phyloP scores from a whole-genome alignment of 176 grass and related monocot genomes.

The Cocos nucifera region DNA sequence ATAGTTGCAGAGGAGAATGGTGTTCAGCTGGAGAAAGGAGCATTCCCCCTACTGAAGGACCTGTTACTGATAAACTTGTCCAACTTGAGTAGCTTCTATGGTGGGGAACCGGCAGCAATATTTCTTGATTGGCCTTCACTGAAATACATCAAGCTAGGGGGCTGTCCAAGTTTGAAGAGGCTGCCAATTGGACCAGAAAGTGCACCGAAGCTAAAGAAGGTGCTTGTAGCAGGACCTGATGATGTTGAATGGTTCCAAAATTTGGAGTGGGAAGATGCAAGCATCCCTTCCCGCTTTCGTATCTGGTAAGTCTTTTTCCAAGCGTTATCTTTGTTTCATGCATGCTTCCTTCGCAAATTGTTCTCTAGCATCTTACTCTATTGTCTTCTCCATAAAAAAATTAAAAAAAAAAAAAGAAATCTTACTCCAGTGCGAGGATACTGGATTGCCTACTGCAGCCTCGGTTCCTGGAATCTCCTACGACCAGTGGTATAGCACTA shows the following conservation, averaged over 20 bases:
- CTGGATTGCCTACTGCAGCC: too few species aligned
- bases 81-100: slow-evolving; percentile 16
- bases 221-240: background rate
- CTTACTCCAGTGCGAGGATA: too few species aligned
- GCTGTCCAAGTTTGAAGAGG: background rate
- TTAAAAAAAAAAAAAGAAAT: too few species aligned
- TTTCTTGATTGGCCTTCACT: slow-evolving; percentile 15
- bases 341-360: too few species aligned
- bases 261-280: slow-evolving; percentile 1
- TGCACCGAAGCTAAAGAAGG: slow-evolving; percentile 11
- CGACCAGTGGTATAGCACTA: too few species aligned
- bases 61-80: slow-evolving; percentile 12
- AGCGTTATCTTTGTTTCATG: too few species aligned
- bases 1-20: slow-evolving; percentile 8
- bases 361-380: too few species aligned
- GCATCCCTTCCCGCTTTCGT: slow-evolving; percentile 1
- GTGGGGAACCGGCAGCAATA: background rate
- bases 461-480: too few species aligned
- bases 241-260: slow-evolving; percentile 6
- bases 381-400: too few species aligned
- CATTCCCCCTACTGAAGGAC: slow-evolving; percentile 11
- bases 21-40: slow-evolving; percentile 1
- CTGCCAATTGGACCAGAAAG: slow-evolving; percentile 10
- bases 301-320: too few species aligned
- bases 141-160: slow-evolving; percentile 1